Percentiles rank a stretch among this genome's conserved stretches.
phyloP scores from a whole-genome alignment of 2,329 filamentous ascomycete species.

The Fusarium aywerte region DNA sequence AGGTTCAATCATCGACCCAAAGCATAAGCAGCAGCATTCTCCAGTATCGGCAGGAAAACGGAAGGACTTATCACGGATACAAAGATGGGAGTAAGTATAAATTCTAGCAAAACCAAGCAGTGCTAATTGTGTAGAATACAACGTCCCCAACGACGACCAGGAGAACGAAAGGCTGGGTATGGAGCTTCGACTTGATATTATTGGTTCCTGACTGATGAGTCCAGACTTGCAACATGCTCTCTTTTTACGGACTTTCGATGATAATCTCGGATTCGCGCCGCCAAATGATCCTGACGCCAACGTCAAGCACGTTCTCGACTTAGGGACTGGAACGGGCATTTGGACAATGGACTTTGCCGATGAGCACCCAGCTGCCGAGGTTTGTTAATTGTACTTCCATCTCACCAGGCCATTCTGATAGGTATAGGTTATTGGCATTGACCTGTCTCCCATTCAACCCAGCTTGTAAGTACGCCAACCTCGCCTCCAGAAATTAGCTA shows the following conservation, averaged over 20 bases:
- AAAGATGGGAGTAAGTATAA: slow-evolving; percentile 21
- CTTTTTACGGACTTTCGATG: slow-evolving; percentile 17
- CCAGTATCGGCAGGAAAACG: slow-evolving; percentile 22
- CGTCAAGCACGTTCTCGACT: slow-evolving; percentile 16
- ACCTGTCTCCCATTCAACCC: slow-evolving; percentile 11
- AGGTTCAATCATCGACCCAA: slow-evolving; percentile 4
- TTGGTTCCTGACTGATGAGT: accelerated
- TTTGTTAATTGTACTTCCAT: accelerated
- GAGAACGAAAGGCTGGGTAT: slow-evolving; percentile 31
- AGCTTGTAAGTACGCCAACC: not conserved
- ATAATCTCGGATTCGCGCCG: slow-evolving; percentile 10
- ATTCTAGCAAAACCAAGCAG: accelerated
- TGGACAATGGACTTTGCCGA: slow-evolving; percentile 27
- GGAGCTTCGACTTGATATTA: accelerated
- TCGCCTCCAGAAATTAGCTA: accelerated
- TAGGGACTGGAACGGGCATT: slow-evolving; percentile 25
- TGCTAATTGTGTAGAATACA: slow-evolving; percentile 10
- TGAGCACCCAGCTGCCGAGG: slow-evolving; percentile 16
- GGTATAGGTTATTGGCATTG: not conserved
- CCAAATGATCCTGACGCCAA: not conserved
- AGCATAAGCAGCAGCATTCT: slow-evolving; percentile 24
- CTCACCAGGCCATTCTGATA: accelerated
- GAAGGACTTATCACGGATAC: slow-evolving; percentile 22
- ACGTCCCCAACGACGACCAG: slow-evolving; percentile 21
- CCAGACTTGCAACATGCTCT: slow-evolving; percentile 25